These are phyloP conservation scores for Hypoxylon intermedium DNA, from an alignment of 495 filamentous ascomycete species.

Conservation along the genomic window DNA sequence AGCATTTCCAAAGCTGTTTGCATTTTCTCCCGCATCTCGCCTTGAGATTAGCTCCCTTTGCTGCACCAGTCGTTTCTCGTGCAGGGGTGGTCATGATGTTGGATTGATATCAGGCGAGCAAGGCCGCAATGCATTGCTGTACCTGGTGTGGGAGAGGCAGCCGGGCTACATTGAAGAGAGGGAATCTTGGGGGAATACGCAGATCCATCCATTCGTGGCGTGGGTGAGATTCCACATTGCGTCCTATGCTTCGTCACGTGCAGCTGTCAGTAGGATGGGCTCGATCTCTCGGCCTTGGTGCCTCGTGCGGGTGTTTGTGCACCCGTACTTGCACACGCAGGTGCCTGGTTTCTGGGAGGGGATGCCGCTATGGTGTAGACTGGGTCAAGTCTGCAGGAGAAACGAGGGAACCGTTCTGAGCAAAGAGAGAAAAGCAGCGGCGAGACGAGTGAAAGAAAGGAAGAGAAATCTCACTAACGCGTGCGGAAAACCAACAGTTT, in stretches of 20 bases:
- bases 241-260: conserved; percentile 24
- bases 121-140: neutral
- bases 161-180: neutral
- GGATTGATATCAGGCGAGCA: neutral
- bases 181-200: neutral
- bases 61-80: neutral
- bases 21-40: neutral
- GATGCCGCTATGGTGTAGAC: too few species aligned
- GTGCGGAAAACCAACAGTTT: conserved; percentile 65
- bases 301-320: too few species aligned
- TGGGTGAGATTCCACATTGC: neutral
- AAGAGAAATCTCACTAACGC: too few species aligned
- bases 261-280: neutral
- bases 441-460: neutral
- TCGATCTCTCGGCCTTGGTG: neutral
- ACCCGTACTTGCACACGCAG: neutral
- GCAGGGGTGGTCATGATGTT: neutral
- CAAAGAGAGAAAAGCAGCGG: neutral
- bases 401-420: neutral
- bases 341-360: neutral
- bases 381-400: too few species aligned
- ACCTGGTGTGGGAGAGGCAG: neutral
- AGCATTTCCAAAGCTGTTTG: neutral
- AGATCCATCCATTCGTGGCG: neutral
- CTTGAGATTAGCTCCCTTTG: neutral